A percentile compares a stretch with the other conserved stretches of the same genome.
Conservation (phyloP, 345 rosid genomes). For the Linum lewisii region DNA sequence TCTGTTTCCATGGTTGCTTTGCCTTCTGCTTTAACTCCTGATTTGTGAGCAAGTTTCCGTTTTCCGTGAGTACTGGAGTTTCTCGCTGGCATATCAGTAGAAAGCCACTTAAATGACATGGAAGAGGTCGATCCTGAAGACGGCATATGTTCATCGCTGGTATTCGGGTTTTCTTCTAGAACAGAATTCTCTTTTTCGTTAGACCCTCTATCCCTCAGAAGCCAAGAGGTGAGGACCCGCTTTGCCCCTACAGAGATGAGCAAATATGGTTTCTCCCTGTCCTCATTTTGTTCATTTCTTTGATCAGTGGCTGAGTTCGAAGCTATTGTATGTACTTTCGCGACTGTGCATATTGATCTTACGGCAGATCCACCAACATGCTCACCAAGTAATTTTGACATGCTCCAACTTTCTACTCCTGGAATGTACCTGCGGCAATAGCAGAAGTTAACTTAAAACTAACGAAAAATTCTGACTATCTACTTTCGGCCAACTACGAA, state of each 20-base stretch:
- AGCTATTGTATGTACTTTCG: conserved; percentile 36
- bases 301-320: conserved; percentile 22
- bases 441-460: neutral
- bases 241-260: conserved; percentile 91
- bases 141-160: conserved; percentile 18
- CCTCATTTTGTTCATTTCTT: conserved; percentile 20
- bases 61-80: conserved; percentile 31
- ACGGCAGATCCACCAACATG: conserved; percentile 98
- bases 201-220: conserved; percentile 39
- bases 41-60: conserved; percentile 19
- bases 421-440: conserved; percentile 42
- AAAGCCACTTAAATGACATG: conserved; percentile 90
- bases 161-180: conserved; percentile 5
- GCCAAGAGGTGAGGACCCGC: conserved; percentile 84
- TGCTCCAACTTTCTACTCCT: conserved; percentile 49
- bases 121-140: conserved; percentile 31
- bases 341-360: conserved; percentile 72
- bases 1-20: conserved; percentile 15
- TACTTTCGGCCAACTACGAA: no score
- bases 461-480: no score
- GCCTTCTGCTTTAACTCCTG: conserved; percentile 14
- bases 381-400: conserved; percentile 83
- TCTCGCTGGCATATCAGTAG: conserved; percentile 84
- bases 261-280: conserved; percentile 38
- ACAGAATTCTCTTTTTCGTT: conserved; percentile 20